Base-by-base conservation (phyloP, 2,329 filamentous ascomycete genomes). In the Aspergillus awamori region DNA sequence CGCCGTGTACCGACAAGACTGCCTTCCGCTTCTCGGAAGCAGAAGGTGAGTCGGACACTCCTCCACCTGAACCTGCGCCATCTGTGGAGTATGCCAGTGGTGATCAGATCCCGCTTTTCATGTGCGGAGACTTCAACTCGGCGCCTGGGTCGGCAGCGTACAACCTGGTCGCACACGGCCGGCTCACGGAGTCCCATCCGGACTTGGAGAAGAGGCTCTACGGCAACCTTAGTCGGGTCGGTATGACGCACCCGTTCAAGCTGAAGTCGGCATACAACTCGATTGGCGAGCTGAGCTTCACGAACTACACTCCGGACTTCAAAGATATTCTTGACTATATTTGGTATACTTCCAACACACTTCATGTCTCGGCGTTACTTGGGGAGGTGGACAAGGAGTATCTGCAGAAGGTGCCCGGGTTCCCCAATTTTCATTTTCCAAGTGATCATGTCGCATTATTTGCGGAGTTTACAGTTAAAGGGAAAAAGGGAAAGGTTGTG, bases 51-150 rank as follows among this genome's bases (percentile, higher is more conserved):
- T 66, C 73, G 5, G 82, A 83, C 17, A 76, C 81, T 1, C 77
- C 81, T 8, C 79, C 80, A 7, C 47, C 47, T 7, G 86, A 88
- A 39, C 90, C 90, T 0, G 89, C 85, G 1, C 92, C 93, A 1
- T 97, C 93, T 24, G 87, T 92, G 76, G 90, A 96, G 72, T 99
- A 99, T 77, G 82, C 89, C 28, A 90, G 86, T 71, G 92, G 91
- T 67, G 90, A 92, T 1, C 91, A 96, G 68, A 96, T 99, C 52
- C 95, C 95, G 1, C 82, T 98, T 39, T 80, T 99, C 61, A 86
- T 99, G 56, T 97, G 94, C 70, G 94, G 94, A 69, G 95, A 99
- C 76, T 96, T 97, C 83, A 99, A 99, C 79, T 97, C 94, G 4
- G 89, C 89, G 1, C 86, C 87, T 11, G 89, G 91, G 58, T 97